A percentile compares a stretch with the other conserved stretches of the same genome.
phyloP scores from a whole-genome alignment of 306 rosid genomes.

The Mimosa bimucronata region DNA sequence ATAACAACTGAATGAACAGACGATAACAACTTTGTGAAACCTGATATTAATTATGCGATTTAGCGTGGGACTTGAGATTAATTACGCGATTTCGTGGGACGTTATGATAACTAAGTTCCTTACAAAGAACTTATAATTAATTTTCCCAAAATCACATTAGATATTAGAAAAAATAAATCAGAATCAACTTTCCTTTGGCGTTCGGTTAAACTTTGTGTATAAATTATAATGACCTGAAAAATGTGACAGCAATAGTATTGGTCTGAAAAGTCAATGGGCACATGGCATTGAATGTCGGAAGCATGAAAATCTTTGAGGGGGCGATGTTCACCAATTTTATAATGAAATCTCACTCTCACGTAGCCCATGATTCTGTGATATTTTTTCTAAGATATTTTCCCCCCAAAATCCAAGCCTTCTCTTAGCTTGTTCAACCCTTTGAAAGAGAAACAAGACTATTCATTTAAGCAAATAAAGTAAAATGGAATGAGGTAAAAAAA shows the following conservation, averaged over 20 bases:
- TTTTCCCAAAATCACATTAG: no score
- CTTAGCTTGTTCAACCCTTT: not conserved
- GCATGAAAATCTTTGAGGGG: slow-evolving; percentile 22
- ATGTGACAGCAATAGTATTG: not conserved
- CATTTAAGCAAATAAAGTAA: not conserved
- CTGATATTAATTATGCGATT: no score
- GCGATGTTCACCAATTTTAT: slow-evolving; percentile 18
- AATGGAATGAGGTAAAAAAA: not conserved
- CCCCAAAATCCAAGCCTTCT: not conserved
- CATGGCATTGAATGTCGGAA: slow-evolving; percentile 33
- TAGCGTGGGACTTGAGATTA: no score
- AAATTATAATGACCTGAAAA: not conserved
- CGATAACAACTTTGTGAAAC: no score
- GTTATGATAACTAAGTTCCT: no score
- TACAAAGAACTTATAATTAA: no score
- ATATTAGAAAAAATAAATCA: no score
- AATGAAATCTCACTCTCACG: not conserved
- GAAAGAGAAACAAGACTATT: slow-evolving; percentile 12
- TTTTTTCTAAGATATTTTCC: not conserved
- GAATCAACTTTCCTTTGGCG: no score
- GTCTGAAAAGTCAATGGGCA: not conserved
- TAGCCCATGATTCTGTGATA: not conserved
- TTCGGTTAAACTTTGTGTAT: no score
- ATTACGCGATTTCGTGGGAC: no score
- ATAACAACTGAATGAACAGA: no score